phyloP scores from a whole-genome alignment of 2,329 filamentous ascomycete species.

The Blastomyces silverae region DNA sequence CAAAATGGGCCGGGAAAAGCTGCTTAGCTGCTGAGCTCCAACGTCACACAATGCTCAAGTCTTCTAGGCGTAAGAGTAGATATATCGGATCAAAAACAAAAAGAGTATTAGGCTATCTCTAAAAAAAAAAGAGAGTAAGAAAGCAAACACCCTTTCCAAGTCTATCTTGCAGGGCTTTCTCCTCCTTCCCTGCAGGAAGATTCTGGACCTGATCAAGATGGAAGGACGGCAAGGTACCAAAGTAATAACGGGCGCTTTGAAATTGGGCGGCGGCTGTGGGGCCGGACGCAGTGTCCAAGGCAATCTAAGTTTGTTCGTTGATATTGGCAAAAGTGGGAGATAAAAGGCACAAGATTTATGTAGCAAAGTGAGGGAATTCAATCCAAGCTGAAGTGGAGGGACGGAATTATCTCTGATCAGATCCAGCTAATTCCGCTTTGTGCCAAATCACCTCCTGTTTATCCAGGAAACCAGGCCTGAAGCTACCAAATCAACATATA shows the following conservation, averaged over 20 bases:
- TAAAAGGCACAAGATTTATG: background rate
- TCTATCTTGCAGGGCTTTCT: background rate
- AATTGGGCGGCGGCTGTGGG: slow-evolving; percentile 1
- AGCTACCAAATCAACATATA: background rate
- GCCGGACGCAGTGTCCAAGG: background rate
- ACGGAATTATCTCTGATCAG: background rate
- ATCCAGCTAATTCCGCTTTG: slow-evolving; percentile 7
- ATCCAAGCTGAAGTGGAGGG: background rate
- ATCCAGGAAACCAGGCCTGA: background rate
- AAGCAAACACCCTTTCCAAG: background rate
- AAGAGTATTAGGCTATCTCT: background rate
- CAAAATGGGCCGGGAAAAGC: background rate
- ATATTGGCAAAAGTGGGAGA: background rate
- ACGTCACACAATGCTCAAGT: slow-evolving; percentile 3
- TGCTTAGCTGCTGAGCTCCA: background rate
- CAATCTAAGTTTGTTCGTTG: background rate
- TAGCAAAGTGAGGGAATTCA: background rate
- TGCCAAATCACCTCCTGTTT: background rate
- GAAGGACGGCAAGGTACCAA: background rate
- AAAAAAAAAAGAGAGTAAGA: background rate
- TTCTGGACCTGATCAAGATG: background rate
- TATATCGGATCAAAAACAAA: background rate
- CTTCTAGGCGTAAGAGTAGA: background rate
- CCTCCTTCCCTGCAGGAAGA: background rate
- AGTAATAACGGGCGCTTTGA: background rate